Conservation (phyloP, 169 alveolate genomes). For the Plasmodium berghei region DNA sequence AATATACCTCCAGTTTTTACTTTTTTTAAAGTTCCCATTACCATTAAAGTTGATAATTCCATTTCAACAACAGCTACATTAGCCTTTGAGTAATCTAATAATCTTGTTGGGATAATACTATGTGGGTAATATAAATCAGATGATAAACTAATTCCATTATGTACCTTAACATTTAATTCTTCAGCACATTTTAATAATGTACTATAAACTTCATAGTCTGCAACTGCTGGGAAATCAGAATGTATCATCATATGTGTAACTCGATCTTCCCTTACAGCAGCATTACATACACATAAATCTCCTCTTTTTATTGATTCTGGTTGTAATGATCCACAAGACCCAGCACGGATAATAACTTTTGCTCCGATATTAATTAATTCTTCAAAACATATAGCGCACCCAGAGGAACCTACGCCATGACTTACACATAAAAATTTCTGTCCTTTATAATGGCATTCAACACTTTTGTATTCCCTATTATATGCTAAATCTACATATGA, state of each 20-base stretch:
- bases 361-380: constrained; percentile 75
- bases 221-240: constrained; percentile 77
- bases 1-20: constrained; percentile 73
- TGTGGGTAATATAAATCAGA: constrained; percentile 72
- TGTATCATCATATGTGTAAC: constrained; percentile 68
- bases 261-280: constrained; percentile 78
- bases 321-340: constrained; percentile 77
- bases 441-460: constrained; percentile 62
- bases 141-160: constrained; percentile 62
- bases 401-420: constrained; percentile 78
- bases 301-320: constrained; percentile 76
- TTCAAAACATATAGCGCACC: constrained; percentile 77
- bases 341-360: constrained; percentile 70
- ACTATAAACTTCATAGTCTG: constrained; percentile 70
- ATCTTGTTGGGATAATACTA: constrained; percentile 31
- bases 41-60: constrained; percentile 73
- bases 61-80: constrained; percentile 77
- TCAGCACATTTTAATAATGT: constrained; percentile 56
- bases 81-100: constrained; percentile 64
- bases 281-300: constrained; percentile 71
- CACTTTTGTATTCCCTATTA: constrained; percentile 75
- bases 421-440: constrained; percentile 75
- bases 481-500: constrained; percentile 74
- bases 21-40: constrained; percentile 56
- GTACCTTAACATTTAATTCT: constrained; percentile 45